Evolutionary conservation across 306 rosid species (phyloP).

Genomic region (Sophora flavescens): DNA sequence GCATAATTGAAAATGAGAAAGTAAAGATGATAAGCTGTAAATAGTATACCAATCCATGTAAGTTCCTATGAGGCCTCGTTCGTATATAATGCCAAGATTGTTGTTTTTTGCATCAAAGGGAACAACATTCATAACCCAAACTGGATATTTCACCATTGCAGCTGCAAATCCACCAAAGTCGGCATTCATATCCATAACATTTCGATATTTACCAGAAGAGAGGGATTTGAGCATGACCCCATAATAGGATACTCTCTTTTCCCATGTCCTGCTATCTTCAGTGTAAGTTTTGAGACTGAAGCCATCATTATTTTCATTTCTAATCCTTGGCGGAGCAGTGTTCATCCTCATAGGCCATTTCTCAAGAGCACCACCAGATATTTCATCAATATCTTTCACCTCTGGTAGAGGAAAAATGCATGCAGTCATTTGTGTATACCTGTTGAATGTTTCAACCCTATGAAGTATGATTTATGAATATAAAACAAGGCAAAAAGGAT

Average conservation of each 20-base stretch:
- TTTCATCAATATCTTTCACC: conserved; percentile 45
- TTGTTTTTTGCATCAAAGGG: conserved; percentile 54
- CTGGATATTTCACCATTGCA: conserved; percentile 56
- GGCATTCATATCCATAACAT: conserved; percentile 75
- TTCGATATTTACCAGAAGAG: conserved; percentile 54
- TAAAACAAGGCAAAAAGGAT: conserved; percentile 21
- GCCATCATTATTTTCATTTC: conserved; percentile 40
- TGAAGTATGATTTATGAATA: conserved; percentile 20
- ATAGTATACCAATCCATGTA: conserved; percentile 64
- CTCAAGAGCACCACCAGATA: conserved; percentile 55
- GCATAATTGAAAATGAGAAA: not conserved
- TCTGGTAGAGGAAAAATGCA: conserved; percentile 66
- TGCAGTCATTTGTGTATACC: conserved; percentile 66
- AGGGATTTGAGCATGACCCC: conserved; percentile 49
- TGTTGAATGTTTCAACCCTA: conserved; percentile 46
- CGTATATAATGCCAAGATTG: conserved; percentile 57
- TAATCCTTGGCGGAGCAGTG: conserved; percentile 54
- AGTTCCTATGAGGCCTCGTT: conserved; percentile 65
- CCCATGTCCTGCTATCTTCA: conserved; percentile 55
- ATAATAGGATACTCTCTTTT: conserved; percentile 54
- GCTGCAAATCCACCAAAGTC: conserved; percentile 68
- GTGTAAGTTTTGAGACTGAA: conserved; percentile 24
- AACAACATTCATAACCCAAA: conserved; percentile 67
- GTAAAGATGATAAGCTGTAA: conserved; percentile 20
- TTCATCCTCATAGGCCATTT: conserved; percentile 61